Percentiles rank a stretch among this genome's conserved stretches.
Conservation (phyloP, 768 basidiomycete genomes). For the Collybia nuda region DNA sequence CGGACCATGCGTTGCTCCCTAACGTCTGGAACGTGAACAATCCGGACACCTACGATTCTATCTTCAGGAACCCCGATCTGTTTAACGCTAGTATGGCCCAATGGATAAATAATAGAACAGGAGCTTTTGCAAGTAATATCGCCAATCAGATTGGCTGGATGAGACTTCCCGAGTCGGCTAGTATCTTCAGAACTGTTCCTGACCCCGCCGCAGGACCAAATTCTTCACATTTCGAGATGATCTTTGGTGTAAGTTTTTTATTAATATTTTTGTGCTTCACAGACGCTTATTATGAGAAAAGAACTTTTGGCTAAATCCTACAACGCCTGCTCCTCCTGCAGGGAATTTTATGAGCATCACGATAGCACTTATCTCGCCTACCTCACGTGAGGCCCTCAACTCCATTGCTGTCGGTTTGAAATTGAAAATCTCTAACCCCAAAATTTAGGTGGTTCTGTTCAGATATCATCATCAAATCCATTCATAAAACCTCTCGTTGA, state of each 20-base stretch:
- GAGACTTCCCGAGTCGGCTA: not conserved
- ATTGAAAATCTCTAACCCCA: no score
- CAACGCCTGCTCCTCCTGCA: not conserved
- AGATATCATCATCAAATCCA: conserved; percentile 1
- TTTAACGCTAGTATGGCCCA: conserved; percentile 14
- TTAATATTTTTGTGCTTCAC: not conserved
- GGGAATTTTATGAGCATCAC: not conserved
- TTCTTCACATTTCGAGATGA: not conserved
- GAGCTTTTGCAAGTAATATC: conserved; percentile 25
- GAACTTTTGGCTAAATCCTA: not conserved
- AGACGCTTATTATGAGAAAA: not conserved
- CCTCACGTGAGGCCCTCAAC: not conserved
- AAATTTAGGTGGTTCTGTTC: conserved; percentile 3
- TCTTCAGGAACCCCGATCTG: conserved; percentile 12
- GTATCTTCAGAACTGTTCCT: not conserved
- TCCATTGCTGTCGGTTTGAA: no score
- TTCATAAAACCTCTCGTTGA: conserved; percentile 1
- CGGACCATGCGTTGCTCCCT: no score
- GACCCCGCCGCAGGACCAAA: not conserved
- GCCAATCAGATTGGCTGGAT: conserved; percentile 20
- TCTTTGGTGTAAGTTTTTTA: not conserved
- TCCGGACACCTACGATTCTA: conserved; percentile 20
- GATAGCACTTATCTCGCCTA: not conserved
- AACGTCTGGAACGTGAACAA: conserved; percentile 23
- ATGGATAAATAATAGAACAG: conserved; percentile 25